A percentile compares a stretch with the other conserved stretches of the same genome.
These are phyloP conservation scores for Rhodotorula mucilaginosa DNA, from an alignment of 1,284 basidiomycete species.

Conservation along the genomic window DNA sequence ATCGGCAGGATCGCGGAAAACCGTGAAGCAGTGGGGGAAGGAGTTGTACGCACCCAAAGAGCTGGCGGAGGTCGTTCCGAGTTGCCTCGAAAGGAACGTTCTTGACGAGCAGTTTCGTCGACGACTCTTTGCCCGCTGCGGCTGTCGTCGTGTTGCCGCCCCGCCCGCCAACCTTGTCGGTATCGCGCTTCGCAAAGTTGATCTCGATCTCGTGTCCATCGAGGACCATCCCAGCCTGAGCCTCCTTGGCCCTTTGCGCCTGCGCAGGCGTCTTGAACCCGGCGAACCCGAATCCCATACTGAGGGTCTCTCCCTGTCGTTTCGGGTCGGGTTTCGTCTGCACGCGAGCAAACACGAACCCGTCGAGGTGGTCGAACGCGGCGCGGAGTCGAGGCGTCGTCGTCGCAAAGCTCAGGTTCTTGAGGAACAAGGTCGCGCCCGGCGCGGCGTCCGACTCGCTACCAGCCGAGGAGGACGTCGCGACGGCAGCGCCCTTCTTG, in stretches of 20 bases:
- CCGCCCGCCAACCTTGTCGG: background rate
- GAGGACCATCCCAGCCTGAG: slow-evolving; percentile 62
- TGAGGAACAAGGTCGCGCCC: slow-evolving; percentile 87
- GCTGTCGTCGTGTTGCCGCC: slow-evolving; percentile 55
- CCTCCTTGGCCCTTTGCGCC: slow-evolving; percentile 72
- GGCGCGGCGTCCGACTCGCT: slow-evolving; percentile 53
- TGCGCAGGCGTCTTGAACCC: slow-evolving; percentile 76
- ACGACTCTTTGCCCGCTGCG: slow-evolving; percentile 52
- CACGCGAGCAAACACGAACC: slow-evolving; percentile 82
- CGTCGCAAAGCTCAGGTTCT: slow-evolving; percentile 91
- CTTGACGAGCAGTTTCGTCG: slow-evolving; percentile 90
- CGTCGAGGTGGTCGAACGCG: slow-evolving; percentile 73
- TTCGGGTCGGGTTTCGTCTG: slow-evolving; percentile 89
- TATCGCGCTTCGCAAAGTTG: slow-evolving; percentile 74
- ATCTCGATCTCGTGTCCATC: slow-evolving; percentile 84
- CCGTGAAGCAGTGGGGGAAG: too few relatives aligned
- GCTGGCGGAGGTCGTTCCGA: slow-evolving; percentile 82
- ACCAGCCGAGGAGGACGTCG: slow-evolving; percentile 37
- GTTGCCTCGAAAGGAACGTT: slow-evolving; percentile 96
- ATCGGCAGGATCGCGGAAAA: too few relatives aligned
- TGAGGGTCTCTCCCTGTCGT: slow-evolving; percentile 60
- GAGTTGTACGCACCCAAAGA: slow-evolving; percentile 82
- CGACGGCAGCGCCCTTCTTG: slow-evolving; percentile 48
- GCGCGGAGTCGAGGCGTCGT: slow-evolving; percentile 69
- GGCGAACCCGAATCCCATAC: slow-evolving; percentile 96